These are phyloP conservation scores for Rhodotorula sp. DNA, from an alignment of 1,284 basidiomycete genomes.

Conservation along the genomic window DNA sequence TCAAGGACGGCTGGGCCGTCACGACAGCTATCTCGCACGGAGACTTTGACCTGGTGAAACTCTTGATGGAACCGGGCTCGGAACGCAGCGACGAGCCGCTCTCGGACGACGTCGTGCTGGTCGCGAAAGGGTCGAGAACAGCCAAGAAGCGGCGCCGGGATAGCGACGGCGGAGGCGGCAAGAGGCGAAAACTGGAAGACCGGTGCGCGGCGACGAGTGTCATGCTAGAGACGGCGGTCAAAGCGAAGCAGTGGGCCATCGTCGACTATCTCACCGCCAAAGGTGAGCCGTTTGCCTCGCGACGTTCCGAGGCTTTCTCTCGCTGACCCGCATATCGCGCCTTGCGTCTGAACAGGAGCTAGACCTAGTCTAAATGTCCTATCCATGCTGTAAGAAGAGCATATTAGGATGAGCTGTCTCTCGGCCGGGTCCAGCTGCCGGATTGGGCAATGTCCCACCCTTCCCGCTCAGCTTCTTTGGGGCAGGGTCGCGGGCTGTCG, in stretches of 20 bases:
- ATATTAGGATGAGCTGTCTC: no score
- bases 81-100: neutral
- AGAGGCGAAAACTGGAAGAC: conserved; percentile 20
- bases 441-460: neutral
- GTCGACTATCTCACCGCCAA: conserved; percentile 31
- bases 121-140: no score
- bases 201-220: conserved; percentile 27
- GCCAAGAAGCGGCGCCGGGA: conserved; percentile 16
- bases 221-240: conserved; percentile 40
- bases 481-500: no score
- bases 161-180: conserved; percentile 9
- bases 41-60: conserved; percentile 61
- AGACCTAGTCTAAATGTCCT: conserved; percentile 21
- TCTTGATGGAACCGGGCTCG: conserved; percentile 65
- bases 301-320: no score
- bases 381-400: conserved; percentile 12
- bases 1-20: conserved; percentile 64
- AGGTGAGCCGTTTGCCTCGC: conserved; percentile 9
- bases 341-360: conserved; percentile 10
- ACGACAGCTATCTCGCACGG: conserved; percentile 68
- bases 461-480: neutral
- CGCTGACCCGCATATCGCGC: no score
- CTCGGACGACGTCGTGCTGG: neutral
- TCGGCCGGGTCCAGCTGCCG: neutral
- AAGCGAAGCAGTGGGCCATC: conserved; percentile 33